Conservation (phyloP, 257 asterid species). For the Solanum paucissectum region DNA sequence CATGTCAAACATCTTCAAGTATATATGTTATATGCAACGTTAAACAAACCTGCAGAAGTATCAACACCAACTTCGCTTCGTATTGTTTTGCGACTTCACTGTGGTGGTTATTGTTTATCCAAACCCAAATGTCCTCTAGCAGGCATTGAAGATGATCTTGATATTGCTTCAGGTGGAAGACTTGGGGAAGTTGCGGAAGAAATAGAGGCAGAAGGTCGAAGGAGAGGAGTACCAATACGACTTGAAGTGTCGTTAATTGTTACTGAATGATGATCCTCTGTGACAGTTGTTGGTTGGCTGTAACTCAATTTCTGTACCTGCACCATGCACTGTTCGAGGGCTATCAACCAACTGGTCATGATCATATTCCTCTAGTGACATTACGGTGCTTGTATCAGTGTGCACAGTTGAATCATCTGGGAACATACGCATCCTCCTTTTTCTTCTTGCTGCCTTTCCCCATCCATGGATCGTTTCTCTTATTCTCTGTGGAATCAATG, state of each 20-base stretch:
- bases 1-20: neutral
- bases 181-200: slow-evolving; percentile 33
- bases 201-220: slow-evolving; percentile 51
- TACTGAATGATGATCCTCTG: slow-evolving; percentile 12
- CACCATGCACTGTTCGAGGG: slow-evolving; percentile 31
- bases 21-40: neutral
- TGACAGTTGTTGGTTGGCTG: slow-evolving; percentile 18
- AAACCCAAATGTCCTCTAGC: slow-evolving; percentile 8
- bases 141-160: slow-evolving; percentile 56
- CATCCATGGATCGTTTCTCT: slow-evolving; percentile 93
- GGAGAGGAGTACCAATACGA: slow-evolving; percentile 54
- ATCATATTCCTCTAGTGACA: slow-evolving; percentile 69
- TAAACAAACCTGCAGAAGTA: slow-evolving; percentile 22
- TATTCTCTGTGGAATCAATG: slow-evolving; percentile 62
- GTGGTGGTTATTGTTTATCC: neutral
- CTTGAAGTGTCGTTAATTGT: slow-evolving; percentile 37
- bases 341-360: slow-evolving; percentile 32
- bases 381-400: slow-evolving; percentile 75
- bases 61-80: slow-evolving; percentile 10
- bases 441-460: slow-evolving; percentile 78
- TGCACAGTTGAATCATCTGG: slow-evolving; percentile 61
- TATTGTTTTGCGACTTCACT: neutral
- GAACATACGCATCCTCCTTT: slow-evolving; percentile 41
- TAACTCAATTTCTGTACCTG: slow-evolving; percentile 39
- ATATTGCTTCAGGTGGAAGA: slow-evolving; percentile 23